Evolutionary conservation across 495 filamentous ascomycete species (phyloP).

Genomic region (Hypoxylon fragiforme): DNA sequence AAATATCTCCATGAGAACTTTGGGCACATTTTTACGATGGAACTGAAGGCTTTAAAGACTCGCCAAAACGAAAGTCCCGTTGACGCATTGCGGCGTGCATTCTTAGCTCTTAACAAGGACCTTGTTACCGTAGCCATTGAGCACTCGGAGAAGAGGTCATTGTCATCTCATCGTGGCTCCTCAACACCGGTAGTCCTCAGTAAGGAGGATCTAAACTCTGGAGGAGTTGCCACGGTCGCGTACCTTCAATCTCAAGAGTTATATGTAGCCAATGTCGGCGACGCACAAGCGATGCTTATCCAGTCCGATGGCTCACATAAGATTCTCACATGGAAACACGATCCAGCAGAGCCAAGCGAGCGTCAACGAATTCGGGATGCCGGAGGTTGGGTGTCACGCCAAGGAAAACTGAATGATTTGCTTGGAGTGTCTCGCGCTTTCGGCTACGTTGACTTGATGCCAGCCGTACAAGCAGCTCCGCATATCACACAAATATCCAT

Average conservation of each 20-base stretch:
- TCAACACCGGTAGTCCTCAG: conserved; percentile 69
- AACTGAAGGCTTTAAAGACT: conserved; percentile 69
- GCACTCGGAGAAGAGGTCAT: conserved; percentile 70
- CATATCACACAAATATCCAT: conserved; percentile 77
- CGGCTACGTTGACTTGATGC: conserved; percentile 90
- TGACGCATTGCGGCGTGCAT: conserved; percentile 84
- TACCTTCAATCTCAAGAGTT: conserved; percentile 88
- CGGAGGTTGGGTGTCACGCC: conserved; percentile 91
- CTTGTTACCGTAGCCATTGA: conserved; percentile 85
- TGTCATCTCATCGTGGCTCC: conserved; percentile 69
- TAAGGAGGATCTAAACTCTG: conserved; percentile 84
- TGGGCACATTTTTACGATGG: conserved; percentile 75
- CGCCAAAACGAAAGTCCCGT: conserved; percentile 66
- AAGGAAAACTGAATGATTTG: conserved; percentile 88
- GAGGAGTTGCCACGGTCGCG: conserved; percentile 88
- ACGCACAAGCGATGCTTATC: conserved; percentile 92
- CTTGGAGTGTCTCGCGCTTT: conserved; percentile 93
- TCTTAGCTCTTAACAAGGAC: conserved; percentile 89
- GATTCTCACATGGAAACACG: conserved; percentile 86
- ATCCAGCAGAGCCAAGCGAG: conserved; percentile 82
- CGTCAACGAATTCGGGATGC: conserved; percentile 89
- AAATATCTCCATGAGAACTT: conserved; percentile 97
- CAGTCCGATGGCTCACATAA: conserved; percentile 79
- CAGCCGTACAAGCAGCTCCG: conserved; percentile 88
- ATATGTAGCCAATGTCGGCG: conserved; percentile 92